Evolutionary conservation across 2,329 filamentous ascomycete genomes (phyloP).

Genomic region (Capronia epimyces): DNA sequence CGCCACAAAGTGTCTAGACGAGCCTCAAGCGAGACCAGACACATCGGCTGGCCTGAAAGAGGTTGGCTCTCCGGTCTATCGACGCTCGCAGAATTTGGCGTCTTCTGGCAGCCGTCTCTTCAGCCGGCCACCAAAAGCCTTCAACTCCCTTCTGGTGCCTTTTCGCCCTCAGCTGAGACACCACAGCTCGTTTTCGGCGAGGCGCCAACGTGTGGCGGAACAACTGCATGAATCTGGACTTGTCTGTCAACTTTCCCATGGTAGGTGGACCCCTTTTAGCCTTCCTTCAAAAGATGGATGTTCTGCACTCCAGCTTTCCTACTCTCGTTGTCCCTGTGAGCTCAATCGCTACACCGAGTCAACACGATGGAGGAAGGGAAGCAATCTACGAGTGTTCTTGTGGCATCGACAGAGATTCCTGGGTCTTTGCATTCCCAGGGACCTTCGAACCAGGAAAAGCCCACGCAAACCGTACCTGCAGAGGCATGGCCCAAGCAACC

Average conservation of each 20-base stretch:
- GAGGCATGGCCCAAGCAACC: constrained; percentile 14
- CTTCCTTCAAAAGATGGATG: background rate
- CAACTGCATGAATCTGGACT: no score
- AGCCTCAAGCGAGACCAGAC: background rate
- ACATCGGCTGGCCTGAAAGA: constrained; percentile 1
- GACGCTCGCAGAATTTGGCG: no score
- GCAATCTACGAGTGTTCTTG: background rate
- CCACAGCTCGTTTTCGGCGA: no score
- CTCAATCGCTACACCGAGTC: background rate
- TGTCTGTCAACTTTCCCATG: background rate
- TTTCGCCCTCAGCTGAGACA: no score
- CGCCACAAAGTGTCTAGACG: constrained; percentile 1
- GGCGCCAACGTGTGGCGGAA: no score
- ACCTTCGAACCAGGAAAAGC: background rate
- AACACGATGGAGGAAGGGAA: background rate
- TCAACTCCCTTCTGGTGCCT: no score
- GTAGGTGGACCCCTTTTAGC: background rate
- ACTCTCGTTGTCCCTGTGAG: background rate
- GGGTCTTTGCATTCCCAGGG: background rate
- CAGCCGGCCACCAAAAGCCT: background rate
- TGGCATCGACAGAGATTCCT: background rate
- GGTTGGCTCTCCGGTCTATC: background rate
- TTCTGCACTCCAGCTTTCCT: background rate
- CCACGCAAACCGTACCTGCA: background rate
- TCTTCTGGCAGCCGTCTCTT: background rate